phyloP scores from a whole-genome alignment of 768 basidiomycete species.

The Mycena epipterygia region DNA sequence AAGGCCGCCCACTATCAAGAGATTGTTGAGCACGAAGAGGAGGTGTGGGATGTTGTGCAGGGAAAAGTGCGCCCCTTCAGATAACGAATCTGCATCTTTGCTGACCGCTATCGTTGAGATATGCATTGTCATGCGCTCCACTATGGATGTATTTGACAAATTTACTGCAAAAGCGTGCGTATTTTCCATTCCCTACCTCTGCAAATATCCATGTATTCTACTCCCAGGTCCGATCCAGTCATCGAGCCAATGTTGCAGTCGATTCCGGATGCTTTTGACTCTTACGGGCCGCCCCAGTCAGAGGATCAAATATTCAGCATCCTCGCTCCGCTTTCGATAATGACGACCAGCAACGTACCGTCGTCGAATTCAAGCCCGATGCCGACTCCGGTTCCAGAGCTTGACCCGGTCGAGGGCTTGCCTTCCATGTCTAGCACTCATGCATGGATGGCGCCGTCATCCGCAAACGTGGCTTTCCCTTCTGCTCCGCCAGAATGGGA shows the following conservation, averaged over 20 bases:
- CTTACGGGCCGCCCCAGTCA: constrained; percentile 88
- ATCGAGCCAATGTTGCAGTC: constrained; percentile 93
- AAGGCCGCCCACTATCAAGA: constrained; percentile 90
- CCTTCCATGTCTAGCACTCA: constrained; percentile 48
- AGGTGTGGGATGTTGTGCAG: constrained; percentile 95
- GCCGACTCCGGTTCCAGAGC: constrained; percentile 60
- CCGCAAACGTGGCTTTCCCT: constrained; percentile 60
- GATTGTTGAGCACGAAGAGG: constrained; percentile 92
- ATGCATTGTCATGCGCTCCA: constrained; percentile 88
- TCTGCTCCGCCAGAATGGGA: constrained; percentile 72
- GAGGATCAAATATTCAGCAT: constrained; percentile 96
- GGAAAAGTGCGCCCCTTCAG: constrained; percentile 67
- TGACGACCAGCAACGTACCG: constrained; percentile 61
- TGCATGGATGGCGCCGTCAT: constrained; percentile 66
- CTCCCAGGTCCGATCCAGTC: constrained; percentile 85
- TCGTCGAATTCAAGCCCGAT: constrained; percentile 75
- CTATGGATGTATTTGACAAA: constrained; percentile 92
- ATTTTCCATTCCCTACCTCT: constrained; percentile 33
- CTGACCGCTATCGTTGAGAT: constrained; percentile 56
- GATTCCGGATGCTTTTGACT: constrained; percentile 93
- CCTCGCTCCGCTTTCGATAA: constrained; percentile 86
- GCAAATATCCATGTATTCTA: constrained; percentile 24
- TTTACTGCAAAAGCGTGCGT: constrained; percentile 89
- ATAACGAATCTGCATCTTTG: constrained; percentile 10
- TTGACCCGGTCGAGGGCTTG: constrained; percentile 48